Base-by-base conservation (phyloP, 2,329 filamentous ascomycete species). In the Karstenula rhodostoma region DNA sequence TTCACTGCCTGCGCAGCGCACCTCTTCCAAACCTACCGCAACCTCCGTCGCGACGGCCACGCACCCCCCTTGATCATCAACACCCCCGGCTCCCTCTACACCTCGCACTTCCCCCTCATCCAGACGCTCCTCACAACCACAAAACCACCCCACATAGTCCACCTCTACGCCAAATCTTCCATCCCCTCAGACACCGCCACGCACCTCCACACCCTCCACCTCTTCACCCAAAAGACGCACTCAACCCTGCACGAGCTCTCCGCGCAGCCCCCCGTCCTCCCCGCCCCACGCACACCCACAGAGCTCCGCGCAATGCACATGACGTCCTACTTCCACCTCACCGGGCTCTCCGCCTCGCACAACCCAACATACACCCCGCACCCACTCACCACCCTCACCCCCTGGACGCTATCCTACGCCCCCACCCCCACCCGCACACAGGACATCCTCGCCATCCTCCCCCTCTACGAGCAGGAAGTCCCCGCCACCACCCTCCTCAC, bases 301-400 rank as follows among this genome's bases (percentile, higher is more conserved):
- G 88, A 94, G 62, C 77, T 92, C 2, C 82, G 90, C 53, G 84
- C 85, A 6, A 93, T 94, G 89, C 90, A 93, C 67, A 87, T 84
- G n/a, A 89, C 93, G 83, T 89, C 90, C 0, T 94, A 94, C 68
- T 92, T 94, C 69, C 92, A 94, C 71, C 65, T 81, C 10, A 70
- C 76, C 19, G 49, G 61, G 42, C 72, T 65, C 51, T 22, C 56
- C 48, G 32, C 60, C 59, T 23, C 65, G 67, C 67, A 44, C 63
- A 61, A 64, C 56, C 56, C 76, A 22, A 75, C 72, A 47, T 91
- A 88, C 85, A 78, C 84, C 54, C 61, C 81, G 0, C 80, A 78
- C 0, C 85, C 90, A 0, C 77, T 94, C 9, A 86, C 86, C 1
- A 78, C 80, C 0, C 67, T 84, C 8, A 74, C 82, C 0, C 91